Evolutionary conservation across 1,284 basidiomycete genomes (phyloP), one percentile per base, ranked within the genome.

Genomic region (Melampsora americana): DNA sequence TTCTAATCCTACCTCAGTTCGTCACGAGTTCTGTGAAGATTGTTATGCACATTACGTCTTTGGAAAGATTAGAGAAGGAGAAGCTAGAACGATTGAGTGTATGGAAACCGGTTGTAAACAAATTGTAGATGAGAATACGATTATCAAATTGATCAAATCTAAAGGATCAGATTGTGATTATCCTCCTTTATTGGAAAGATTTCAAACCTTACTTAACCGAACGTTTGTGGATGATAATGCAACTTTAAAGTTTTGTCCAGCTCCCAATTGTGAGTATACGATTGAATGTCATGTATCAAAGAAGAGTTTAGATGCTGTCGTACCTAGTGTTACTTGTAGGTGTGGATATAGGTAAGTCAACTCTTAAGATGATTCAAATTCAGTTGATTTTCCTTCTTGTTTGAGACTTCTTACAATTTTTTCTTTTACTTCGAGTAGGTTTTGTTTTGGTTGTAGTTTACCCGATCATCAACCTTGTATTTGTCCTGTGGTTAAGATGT

Each of bases 61-160:
- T 60, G 89, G 90, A 80, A 98, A 99, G 86, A 89, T 99, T 81
- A 88, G 88, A 78, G 90, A 90, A 82, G 92, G 91, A 73, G 95
- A 98, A 83, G 89, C 90, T 79, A 85, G 87, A 56, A 81, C 85
- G 26, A 89, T 98, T 78, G 88, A 91, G 78, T 99, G 95, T 85
- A 97, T 99, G 95, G 91, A 90, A 48, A 90, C 91, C 81, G 89
- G 89, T 61, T 99, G 96, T 84, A 86, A 87, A 39, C 85, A 92
- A 70, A 87, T 94, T 71, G 89, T 91, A 2, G 84, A 86, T 64
- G 85, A 85, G 68, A 84, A 84, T 64, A 84, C 85, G 0, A 84
- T 88, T 16, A 83, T 84, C 67, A 81, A 83, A 59, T 79, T 88
- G 20, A 84, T 86, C 2, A 79, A 59, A 26, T 46, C 79, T 35